These are phyloP conservation scores for Mrakia gelida DNA, from an alignment of 768 basidiomycete species.

Conservation along the genomic window DNA sequence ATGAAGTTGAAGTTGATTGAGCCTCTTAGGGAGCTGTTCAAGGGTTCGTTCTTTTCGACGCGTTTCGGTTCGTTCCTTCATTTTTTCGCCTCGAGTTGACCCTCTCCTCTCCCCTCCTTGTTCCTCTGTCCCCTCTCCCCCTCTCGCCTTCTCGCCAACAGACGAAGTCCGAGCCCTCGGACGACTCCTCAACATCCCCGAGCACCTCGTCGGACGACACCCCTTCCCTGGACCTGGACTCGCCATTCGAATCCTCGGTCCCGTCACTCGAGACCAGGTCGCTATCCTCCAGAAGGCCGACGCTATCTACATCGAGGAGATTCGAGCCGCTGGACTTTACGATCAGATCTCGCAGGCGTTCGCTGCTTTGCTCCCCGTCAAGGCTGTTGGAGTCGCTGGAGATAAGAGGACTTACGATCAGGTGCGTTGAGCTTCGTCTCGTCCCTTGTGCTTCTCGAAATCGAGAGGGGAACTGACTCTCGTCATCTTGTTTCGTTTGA, in stretches of 20 bases:
- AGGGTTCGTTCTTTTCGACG: constrained; percentile 60
- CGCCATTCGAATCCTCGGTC: constrained; percentile 94
- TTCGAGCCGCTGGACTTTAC: constrained; percentile 85
- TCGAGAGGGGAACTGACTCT: not conserved
- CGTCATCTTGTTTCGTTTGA: not conserved
- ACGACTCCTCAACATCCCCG: constrained; percentile 82
- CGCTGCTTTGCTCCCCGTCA: constrained; percentile 90
- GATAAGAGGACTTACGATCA: constrained; percentile 96
- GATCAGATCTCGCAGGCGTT: constrained; percentile 94
- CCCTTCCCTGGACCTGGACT: constrained; percentile 99
- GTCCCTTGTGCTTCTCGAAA: too few species aligned
- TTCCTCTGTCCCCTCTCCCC: not conserved
- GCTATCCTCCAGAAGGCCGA: constrained; percentile 79
- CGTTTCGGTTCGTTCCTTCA: not conserved
- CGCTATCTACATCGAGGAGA: constrained; percentile 95
- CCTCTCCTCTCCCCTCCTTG: not conserved
- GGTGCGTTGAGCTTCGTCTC: constrained; percentile 48
- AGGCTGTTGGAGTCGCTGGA: constrained; percentile 96
- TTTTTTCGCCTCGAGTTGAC: not conserved
- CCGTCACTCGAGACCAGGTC: constrained; percentile 90
- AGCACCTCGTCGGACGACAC: constrained; percentile 88
- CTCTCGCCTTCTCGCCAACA: constrained; percentile 42
- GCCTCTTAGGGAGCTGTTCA: constrained; percentile 94
- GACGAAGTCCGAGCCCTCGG: constrained; percentile 95
- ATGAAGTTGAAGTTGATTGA: constrained; percentile 99